Evolutionary conservation across 1,284 basidiomycete species (phyloP), one percentile per base, ranked within the genome.

Genomic region (Marasmius oreades): DNA sequence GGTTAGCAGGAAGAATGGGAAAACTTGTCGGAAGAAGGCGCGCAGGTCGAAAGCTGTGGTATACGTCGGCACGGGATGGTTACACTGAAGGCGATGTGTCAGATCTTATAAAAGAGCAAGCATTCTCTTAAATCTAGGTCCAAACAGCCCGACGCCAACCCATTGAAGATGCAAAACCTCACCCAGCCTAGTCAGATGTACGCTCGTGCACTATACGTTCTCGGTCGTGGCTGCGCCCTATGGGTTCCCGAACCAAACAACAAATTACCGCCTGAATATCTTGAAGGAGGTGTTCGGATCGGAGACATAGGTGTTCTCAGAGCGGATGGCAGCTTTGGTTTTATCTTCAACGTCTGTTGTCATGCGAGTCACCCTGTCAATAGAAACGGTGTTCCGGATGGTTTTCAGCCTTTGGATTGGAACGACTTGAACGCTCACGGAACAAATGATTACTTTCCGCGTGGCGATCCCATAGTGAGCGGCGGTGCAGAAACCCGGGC

Each of bases 241-340:
- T 69, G 66, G 67, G 57, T 62, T 8, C 69, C 70, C 3, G 63
- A 68, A 47, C 64, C 64, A 10, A 59, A 59, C 36, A 56, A 46
- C 23, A 51, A 43, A 23, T 56, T 68, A 22, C 57, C 62, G 3
- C 46, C 56, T 18, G 61, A 59, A 31, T 63, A 64, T 55, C 59
- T 55, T 43, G 57, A 57, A 0, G 53, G 62, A 42, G 66, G 64
- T 0, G 61, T 68, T 33, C 56, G 52, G 20, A 70, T 70, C 7
- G 66, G 69, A 3, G 68, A 72, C 54, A 57, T 63, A 10, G 62
- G 62, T 2, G 42, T 63, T 18, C 22, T 63, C 26, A 57, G 48
- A 12, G n/a, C 44, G 11, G 51, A 63, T 20, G 62, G 63, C 8
- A 42, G 39, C 4, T 64, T 64, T 42, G 55, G 62, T 26, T 63